phyloP scores from a whole-genome alignment of 2,329 filamentous ascomycete species.

The Sclerotinia sclerotiorum region DNA sequence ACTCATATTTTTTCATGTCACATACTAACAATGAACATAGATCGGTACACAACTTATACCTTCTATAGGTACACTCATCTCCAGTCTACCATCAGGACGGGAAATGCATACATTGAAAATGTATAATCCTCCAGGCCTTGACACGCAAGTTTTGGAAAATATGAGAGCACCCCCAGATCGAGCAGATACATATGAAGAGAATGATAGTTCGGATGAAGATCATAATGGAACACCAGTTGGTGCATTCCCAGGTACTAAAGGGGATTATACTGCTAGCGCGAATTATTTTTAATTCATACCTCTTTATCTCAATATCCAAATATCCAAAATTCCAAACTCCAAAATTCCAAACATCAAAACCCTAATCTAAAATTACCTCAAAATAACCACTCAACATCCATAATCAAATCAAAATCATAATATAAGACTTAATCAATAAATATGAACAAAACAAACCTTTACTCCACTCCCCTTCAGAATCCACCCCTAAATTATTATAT shows the following conservation, averaged over 20 bases:
- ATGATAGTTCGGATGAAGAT: slow-evolving; percentile 47
- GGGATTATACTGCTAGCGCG: slow-evolving; percentile 43
- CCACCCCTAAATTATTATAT: no score
- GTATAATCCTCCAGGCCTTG: slow-evolving; percentile 65
- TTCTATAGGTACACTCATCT: slow-evolving; percentile 66
- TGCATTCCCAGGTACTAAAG: slow-evolving; percentile 51
- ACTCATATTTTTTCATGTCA: background rate
- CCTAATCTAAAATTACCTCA: no score
- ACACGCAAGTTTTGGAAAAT: slow-evolving; percentile 61
- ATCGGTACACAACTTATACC: slow-evolving; percentile 80
- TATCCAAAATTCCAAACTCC: no score
- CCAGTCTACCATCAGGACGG: slow-evolving; percentile 81
- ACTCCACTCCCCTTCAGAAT: no score
- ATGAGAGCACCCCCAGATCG: slow-evolving; percentile 57
- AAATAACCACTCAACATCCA: no score
- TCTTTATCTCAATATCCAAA: background rate
- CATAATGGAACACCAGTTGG: slow-evolving; percentile 43
- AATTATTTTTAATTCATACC: slow-evolving; percentile 34
- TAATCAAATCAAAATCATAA: no score
- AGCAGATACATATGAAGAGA: slow-evolving; percentile 45
- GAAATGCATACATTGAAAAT: slow-evolving; percentile 75
- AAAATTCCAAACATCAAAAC: no score
- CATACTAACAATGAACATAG: slow-evolving; percentile 44
- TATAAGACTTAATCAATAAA: no score
- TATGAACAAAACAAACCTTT: no score